Conservation (phyloP, 2,329 filamentous ascomycete species). For the Furcasterigmium furcatum region DNA sequence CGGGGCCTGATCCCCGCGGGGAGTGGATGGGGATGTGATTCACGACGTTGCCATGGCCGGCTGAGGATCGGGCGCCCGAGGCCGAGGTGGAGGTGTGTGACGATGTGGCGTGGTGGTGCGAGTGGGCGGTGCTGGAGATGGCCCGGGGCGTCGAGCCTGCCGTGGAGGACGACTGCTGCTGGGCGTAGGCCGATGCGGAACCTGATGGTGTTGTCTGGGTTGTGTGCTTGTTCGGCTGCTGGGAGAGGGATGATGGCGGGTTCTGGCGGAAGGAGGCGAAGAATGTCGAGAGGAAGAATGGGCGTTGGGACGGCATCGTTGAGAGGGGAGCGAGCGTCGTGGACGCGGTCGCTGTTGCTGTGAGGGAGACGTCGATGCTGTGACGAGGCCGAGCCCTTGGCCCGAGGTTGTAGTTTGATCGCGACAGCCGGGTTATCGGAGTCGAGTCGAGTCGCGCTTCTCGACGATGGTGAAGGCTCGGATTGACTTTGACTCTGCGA, state of each 20-base stretch:
- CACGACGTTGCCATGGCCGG: conserved; percentile 14
- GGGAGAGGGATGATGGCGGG: conserved; percentile 15
- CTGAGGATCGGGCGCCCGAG: conserved; percentile 15
- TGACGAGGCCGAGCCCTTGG: too few relatives aligned
- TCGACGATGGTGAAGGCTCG: too few relatives aligned
- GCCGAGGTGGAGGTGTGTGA: conserved; percentile 4
- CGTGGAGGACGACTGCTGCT: background rate
- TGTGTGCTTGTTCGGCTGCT: conserved; percentile 8
- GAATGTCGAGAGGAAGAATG: conserved; percentile 55
- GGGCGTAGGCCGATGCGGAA: conserved; percentile 3
- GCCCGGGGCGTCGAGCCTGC: conserved; percentile 5
- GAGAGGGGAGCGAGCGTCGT: background rate
- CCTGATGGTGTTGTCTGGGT: background rate
- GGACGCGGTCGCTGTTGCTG: background rate
- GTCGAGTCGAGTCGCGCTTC: too few relatives aligned
- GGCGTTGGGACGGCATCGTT: conserved; percentile 48
- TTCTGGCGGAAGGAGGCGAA: conserved; percentile 51
- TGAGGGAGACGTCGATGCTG: background rate
- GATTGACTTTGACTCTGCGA: too few relatives aligned
- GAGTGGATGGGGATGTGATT: conserved; percentile 17
- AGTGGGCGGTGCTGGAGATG: background rate
- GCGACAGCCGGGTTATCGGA: too few relatives aligned
- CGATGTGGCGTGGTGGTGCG: conserved; percentile 11
- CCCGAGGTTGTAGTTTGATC: too few relatives aligned
- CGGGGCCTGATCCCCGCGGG: conserved; percentile 4